A percentile compares a stretch with the other conserved stretches of the same genome.
Evolutionary conservation across 495 filamentous ascomycete genomes (phyloP).

Genomic region (Evernia prunastri): DNA sequence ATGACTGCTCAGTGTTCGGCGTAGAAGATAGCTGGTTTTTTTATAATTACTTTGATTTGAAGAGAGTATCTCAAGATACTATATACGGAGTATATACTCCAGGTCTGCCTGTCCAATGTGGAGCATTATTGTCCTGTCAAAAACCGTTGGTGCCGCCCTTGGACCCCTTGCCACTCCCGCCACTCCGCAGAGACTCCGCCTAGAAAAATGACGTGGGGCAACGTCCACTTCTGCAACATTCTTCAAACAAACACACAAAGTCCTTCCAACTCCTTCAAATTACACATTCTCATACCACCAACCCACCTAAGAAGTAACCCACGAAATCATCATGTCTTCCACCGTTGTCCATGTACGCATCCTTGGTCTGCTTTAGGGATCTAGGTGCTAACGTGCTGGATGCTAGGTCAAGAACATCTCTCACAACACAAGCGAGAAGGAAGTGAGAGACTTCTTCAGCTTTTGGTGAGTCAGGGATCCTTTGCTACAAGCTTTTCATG

Average conservation of each 20-base stretch:
- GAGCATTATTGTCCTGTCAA: background rate
- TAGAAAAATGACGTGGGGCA: background rate
- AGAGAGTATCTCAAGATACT: too few species aligned
- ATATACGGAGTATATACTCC: background rate
- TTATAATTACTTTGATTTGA: too few species aligned
- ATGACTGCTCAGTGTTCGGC: background rate
- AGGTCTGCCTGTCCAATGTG: background rate
- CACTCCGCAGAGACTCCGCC: background rate
- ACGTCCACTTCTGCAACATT: background rate
- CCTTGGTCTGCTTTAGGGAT: background rate
- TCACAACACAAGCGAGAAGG: conserved; percentile 70
- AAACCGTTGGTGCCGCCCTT: background rate
- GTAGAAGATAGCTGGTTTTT: background rate
- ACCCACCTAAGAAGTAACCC: background rate
- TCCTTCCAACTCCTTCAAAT: background rate
- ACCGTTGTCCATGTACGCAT: conserved; percentile 44
- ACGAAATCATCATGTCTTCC: conserved; percentile 39
- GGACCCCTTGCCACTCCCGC: background rate
- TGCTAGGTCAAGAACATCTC: conserved; percentile 69
- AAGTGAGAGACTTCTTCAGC: conserved; percentile 94
- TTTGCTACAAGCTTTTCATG: background rate
- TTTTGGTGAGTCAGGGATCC: conserved; percentile 67
- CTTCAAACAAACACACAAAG: background rate
- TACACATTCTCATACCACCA: background rate
- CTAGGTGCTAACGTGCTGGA: background rate